Percentiles rank a stretch among this genome's conserved stretches.
phyloP scores from a whole-genome alignment of 345 rosid genomes.

The Salix suchowensis region DNA sequence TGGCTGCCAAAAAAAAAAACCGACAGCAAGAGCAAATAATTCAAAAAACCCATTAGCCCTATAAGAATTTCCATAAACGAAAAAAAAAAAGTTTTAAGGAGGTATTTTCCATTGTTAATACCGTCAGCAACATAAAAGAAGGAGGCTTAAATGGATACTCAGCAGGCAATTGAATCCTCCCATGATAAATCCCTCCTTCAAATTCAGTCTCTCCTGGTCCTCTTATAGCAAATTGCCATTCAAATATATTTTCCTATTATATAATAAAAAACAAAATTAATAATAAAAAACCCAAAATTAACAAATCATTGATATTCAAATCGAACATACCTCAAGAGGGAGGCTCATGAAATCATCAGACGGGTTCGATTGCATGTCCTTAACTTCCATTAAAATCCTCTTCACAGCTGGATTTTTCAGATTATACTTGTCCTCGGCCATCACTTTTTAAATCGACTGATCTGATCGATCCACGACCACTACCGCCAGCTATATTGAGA shows the following conservation, averaged over 20 bases:
- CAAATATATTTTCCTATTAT: constrained; percentile 86
- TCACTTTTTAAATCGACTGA: constrained; percentile 22
- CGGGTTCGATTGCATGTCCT: constrained; percentile 97
- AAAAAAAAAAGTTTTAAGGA: background rate
- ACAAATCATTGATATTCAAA: background rate
- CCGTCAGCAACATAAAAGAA: constrained; percentile 83
- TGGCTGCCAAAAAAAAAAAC: constrained; percentile 40
- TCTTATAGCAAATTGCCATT: constrained; percentile 95
- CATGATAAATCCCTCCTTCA: constrained; percentile 97
- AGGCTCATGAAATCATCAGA: constrained; percentile 98
- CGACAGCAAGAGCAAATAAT: background rate
- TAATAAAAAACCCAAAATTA: background rate
- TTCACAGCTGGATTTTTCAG: constrained; percentile 90
- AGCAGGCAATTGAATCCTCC: constrained; percentile 88
- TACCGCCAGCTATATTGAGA: background rate
- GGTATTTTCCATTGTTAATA: constrained; percentile 17
- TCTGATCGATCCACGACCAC: background rate
- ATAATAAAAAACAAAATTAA: background rate
- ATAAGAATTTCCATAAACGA: background rate
- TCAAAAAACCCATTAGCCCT: background rate
- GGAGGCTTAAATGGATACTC: constrained; percentile 99
- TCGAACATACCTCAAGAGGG: constrained; percentile 73
- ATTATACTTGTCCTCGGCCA: constrained; percentile 87
- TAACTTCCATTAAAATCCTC: constrained; percentile 96
- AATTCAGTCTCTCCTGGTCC: constrained; percentile 84